Evolutionary conservation across 768 basidiomycete genomes (phyloP).

Genomic region (Rhodotorula babjevae): DNA sequence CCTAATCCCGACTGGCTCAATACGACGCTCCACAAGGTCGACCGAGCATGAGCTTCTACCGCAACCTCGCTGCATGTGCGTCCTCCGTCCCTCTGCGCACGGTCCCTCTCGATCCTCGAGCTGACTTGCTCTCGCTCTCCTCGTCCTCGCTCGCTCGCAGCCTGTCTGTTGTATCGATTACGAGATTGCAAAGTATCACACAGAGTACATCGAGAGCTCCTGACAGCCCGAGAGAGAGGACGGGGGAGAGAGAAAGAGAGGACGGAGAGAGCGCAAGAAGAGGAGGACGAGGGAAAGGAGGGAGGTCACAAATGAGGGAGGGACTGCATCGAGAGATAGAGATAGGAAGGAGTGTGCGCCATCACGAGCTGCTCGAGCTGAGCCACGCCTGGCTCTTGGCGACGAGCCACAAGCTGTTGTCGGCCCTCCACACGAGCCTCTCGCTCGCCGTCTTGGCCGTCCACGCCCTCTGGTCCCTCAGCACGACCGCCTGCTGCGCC

Average conservation of each 20-base stretch:
- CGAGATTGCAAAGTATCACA: background rate
- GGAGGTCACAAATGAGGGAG: no score
- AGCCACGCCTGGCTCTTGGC: conserved; percentile 26
- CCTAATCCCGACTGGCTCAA: conserved; percentile 13
- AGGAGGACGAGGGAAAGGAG: no score
- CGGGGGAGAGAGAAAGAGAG: no score
- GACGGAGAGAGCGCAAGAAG: no score
- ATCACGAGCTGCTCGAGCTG: background rate
- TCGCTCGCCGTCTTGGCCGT: conserved; percentile 85
- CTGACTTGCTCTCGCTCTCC: background rate
- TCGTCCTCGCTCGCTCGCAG: background rate
- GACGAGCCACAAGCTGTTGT: conserved; percentile 78
- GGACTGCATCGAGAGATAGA: background rate
- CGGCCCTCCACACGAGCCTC: conserved; percentile 84
- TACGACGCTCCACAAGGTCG: background rate
- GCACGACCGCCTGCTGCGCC: conserved; percentile 97
- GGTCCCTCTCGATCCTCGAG: no score
- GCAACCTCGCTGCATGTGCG: no score
- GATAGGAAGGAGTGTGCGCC: background rate
- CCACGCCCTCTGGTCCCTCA: conserved; percentile 95
- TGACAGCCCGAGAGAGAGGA: background rate
- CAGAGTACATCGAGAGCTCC: background rate
- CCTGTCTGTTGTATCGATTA: background rate
- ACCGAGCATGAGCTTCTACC: background rate
- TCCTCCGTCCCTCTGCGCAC: no score